These are phyloP conservation scores for Thuidium tamariscinum DNA, from an alignment of 225 moss, liverwort and hornwort genomes.

Conservation along the genomic window DNA sequence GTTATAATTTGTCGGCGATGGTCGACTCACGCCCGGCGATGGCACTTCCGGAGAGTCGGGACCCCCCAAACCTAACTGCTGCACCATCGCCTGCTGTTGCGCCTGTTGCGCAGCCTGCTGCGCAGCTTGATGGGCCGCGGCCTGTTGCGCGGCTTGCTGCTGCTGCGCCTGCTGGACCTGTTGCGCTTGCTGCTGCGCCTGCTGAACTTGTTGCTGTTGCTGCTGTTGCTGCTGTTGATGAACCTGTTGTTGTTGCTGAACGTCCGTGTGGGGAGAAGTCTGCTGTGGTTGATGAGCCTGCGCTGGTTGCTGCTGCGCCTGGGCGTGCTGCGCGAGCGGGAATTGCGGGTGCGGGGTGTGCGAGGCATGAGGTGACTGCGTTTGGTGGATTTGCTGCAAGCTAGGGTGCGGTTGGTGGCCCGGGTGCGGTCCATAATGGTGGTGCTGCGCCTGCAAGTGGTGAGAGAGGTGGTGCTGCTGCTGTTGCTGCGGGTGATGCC, in stretches of 20 bases:
- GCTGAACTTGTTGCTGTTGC: slow-evolving; percentile 38
- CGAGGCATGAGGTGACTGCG: slow-evolving; percentile 21
- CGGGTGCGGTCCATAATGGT: slow-evolving; percentile 47
- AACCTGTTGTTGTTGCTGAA: slow-evolving; percentile 31
- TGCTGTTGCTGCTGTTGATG: slow-evolving; percentile 49
- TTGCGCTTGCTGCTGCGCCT: slow-evolving; percentile 45
- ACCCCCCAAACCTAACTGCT: slow-evolving; percentile 77
- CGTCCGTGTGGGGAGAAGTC: slow-evolving; percentile 16
- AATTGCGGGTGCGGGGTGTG: slow-evolving; percentile 35
- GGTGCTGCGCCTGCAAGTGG: slow-evolving; percentile 49
- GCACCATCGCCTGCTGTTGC: slow-evolving; percentile 76
- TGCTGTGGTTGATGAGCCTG: slow-evolving; percentile 15
- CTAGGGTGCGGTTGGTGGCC: slow-evolving; percentile 49
- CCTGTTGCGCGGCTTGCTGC: slow-evolving; percentile 34
- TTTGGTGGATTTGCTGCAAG: slow-evolving; percentile 45
- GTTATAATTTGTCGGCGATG: slow-evolving; percentile 69
- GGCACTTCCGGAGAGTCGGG: slow-evolving; percentile 94
- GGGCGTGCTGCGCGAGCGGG: slow-evolving; percentile 45
- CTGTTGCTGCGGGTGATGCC: slow-evolving; percentile 44
- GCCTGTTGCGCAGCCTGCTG: slow-evolving; percentile 41
- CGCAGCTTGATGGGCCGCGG: slow-evolving; percentile 36
- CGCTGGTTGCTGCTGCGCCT: slow-evolving; percentile 23
- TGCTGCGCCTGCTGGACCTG: slow-evolving; percentile 29
- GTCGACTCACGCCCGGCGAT: slow-evolving; percentile 75
- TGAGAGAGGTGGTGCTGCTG: slow-evolving; percentile 58